A percentile compares a stretch with the other conserved stretches of the same genome.
phyloP scores from a whole-genome alignment of 208 protist genomes.

The Angomonas ambiguus region DNA sequence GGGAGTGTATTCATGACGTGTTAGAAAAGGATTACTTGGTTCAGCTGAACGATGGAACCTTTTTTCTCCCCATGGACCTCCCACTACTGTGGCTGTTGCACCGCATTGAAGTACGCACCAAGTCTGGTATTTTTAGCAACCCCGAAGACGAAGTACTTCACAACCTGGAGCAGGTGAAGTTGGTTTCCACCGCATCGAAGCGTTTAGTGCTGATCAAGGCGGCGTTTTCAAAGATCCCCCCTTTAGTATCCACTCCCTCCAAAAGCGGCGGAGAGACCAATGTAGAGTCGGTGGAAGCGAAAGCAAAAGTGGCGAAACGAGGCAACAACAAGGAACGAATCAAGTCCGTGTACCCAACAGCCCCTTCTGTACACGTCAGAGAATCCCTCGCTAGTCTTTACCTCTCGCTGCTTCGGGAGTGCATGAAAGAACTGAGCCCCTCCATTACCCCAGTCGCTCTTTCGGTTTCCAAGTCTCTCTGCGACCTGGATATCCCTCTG shows the following conservation, averaged over 20 bases:
- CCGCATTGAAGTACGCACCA: conserved; percentile 26
- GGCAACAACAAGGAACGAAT: not conserved
- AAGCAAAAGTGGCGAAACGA: not conserved
- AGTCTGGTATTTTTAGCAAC: conserved; percentile 15
- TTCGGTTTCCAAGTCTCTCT: conserved; percentile 48
- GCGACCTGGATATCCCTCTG: conserved; percentile 20
- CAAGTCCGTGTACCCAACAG: not conserved
- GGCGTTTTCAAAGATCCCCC: conserved; percentile 41
- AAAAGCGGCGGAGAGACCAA: not conserved
- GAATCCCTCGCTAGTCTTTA: conserved; percentile 59
- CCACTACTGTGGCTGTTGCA: conserved; percentile 42
- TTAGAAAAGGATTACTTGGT: conserved; percentile 3
- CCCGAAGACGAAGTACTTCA: conserved; percentile 39
- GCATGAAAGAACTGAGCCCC: conserved; percentile 39
- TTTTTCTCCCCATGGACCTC: conserved; percentile 40
- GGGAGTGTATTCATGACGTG: conserved; percentile 14
- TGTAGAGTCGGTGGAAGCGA: not conserved
- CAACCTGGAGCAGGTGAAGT: conserved; percentile 48
- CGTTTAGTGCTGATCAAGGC: conserved; percentile 42
- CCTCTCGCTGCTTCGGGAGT: conserved; percentile 52
- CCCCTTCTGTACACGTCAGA: conserved; percentile 1
- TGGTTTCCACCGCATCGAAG: conserved; percentile 26
- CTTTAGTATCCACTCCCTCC: conserved; percentile 4
- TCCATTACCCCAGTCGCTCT: conserved; percentile 53
- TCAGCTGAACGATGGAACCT: not conserved